Evolutionary conservation across 495 filamentous ascomycete genomes (phyloP).

Genomic region (Patellaria atrata): DNA sequence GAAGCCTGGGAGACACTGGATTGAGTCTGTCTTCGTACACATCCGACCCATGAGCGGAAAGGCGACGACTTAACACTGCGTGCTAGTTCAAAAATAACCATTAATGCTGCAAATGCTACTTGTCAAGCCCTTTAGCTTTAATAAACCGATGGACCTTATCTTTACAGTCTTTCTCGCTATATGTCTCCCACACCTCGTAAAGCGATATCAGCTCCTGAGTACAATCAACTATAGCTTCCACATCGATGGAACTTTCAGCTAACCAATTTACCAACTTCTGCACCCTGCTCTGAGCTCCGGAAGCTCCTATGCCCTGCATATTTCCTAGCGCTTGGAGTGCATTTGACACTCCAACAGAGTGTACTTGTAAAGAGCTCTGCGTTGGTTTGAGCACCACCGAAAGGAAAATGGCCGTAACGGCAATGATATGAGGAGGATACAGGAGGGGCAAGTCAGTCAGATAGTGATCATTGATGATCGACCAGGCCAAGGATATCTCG

Average conservation of each 20-base stretch:
- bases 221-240: constrained; percentile 82
- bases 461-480: constrained; percentile 90
- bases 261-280: constrained; percentile 72
- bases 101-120: constrained; percentile 35
- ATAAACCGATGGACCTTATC: constrained; percentile 71
- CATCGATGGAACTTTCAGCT: constrained; percentile 83
- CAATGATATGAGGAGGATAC: constrained; percentile 79
- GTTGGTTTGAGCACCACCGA: constrained; percentile 60
- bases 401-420: constrained; percentile 77
- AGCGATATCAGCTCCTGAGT: constrained; percentile 91
- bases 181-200: constrained; percentile 84
- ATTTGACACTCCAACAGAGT: constrained; percentile 17
- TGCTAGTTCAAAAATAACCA: neutral
- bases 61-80: too few species aligned
- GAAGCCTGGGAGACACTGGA: too few species aligned
- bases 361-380: constrained; percentile 31
- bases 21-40: neutral
- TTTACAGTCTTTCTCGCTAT: constrained; percentile 69
- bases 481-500: constrained; percentile 65
- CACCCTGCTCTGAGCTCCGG: constrained; percentile 39
- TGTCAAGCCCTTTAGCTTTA: constrained; percentile 68
- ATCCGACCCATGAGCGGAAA: too few species aligned
- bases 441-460: constrained; percentile 84
- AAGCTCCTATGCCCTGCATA: constrained; percentile 6
- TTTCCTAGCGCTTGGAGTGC: constrained; percentile 14